Percentiles rank a stretch among this genome's conserved stretches.
phyloP scores from a whole-genome alignment of 2,329 filamentous ascomycete species.

The Harringtonia lauricola region DNA sequence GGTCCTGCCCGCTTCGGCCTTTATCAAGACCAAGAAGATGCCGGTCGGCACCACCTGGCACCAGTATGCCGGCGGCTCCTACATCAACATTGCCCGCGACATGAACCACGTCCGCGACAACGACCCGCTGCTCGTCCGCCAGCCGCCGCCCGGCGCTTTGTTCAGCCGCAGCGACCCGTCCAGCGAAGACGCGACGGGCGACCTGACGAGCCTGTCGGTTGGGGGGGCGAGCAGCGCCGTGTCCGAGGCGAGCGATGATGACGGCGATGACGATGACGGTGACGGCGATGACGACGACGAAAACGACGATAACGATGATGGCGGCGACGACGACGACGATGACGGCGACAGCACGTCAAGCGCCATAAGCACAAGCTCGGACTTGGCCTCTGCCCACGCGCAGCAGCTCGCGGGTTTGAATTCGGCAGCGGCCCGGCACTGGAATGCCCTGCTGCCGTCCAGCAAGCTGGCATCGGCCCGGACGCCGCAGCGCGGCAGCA shows the following conservation, averaged over 20 bases:
- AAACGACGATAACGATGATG: background rate
- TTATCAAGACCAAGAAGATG: background rate
- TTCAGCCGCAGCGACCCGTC: no score
- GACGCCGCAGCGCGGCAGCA: no score
- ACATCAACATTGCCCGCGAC: background rate
- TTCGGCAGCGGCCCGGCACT: no score
- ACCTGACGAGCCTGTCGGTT: no score
- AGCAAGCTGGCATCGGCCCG: no score
- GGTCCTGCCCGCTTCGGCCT: background rate
- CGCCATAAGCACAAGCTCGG: no score
- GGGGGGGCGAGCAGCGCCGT: background rate
- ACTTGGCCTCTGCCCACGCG: no score
- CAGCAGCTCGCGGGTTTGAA: no score
- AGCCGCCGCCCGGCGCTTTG: conserved; percentile 6
- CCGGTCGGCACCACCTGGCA: background rate
- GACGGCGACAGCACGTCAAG: no score
- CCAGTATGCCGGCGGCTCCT: background rate
- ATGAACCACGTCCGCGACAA: background rate
- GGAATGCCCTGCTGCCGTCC: no score
- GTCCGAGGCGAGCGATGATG: background rate
- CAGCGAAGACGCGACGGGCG: no score
- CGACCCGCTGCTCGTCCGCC: background rate
- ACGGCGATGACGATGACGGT: background rate
- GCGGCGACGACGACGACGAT: background rate
- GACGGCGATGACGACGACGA: background rate